phyloP scores from a whole-genome alignment of 1,284 basidiomycete species.

The Entoloma clypeatum region DNA sequence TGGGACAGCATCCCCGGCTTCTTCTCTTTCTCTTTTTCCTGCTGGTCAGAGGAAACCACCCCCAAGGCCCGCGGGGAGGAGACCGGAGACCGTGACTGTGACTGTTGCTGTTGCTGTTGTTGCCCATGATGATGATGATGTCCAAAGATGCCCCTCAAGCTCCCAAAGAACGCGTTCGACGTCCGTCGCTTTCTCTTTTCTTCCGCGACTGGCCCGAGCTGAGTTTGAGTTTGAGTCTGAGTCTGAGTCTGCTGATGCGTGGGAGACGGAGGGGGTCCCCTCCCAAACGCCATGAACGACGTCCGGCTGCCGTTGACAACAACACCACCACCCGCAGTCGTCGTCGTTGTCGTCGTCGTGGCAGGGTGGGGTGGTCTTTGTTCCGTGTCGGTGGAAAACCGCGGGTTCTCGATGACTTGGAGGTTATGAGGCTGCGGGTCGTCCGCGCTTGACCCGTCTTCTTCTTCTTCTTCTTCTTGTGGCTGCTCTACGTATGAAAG shows the following conservation, averaged over 20 bases:
- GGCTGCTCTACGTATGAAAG: constrained; percentile 26
- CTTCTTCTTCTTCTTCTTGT: constrained; percentile 32
- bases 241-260: background rate
- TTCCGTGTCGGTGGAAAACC: constrained; percentile 32
- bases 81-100: background rate
- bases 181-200: background rate
- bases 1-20: constrained; percentile 11
- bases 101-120: no score
- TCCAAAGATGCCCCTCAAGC: constrained; percentile 38
- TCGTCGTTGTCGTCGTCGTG: background rate
- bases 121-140: constrained; percentile 9
- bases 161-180: constrained; percentile 35
- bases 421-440: constrained; percentile 19
- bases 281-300: no score
- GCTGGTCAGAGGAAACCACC: constrained; percentile 12
- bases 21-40: constrained; percentile 13
- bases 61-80: constrained; percentile 8
- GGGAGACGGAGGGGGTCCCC: background rate
- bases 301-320: no score
- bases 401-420: constrained; percentile 57
- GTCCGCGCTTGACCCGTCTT: constrained; percentile 17
- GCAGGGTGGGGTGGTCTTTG: background rate
- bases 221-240: background rate
- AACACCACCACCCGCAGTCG: background rate
- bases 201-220: no score